Evolutionary conservation across 2,329 filamentous ascomycete genomes (phyloP), one percentile per base, ranked within the genome.

Genomic region (Xylariaceae sp.): DNA sequence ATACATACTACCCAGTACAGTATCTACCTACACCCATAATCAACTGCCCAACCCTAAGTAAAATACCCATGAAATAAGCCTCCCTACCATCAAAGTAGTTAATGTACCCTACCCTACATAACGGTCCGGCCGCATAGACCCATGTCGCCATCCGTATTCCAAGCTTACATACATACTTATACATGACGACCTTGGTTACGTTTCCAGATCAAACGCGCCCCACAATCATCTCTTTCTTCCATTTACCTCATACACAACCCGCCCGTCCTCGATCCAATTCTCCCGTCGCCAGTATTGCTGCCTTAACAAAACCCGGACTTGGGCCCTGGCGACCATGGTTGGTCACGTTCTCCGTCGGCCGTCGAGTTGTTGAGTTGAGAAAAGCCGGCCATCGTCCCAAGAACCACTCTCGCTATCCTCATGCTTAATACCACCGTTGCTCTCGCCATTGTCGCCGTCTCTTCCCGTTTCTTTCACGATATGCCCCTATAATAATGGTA

Each of bases 61-160:
- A n/a, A n/a, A n/a, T n/a, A n/a, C n/a, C n/a, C n/a, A n/a, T n/a
- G n/a, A n/a, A n/a, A n/a, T n/a, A n/a, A n/a, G n/a, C n/a, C n/a
- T n/a, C n/a, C n/a, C n/a, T n/a, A n/a, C n/a, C n/a, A n/a, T n/a
- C n/a, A n/a, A n/a, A n/a, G n/a, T n/a, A n/a, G n/a, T n/a, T n/a
- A n/a, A n/a, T n/a, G n/a, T n/a, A n/a, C n/a, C n/a, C n/a, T 26
- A 26, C 26, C 26, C 26, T 26, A 26, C 26, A 26, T 26, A 26
- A n/a, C n/a, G 26, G 26, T 37, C 56, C 51, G 46, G 56, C 56
- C 51, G 54, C 50, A 39, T 43, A 53, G 29, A 51, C 57, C 54
- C 56, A 57, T 59, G 57, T 59, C 56, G 54, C 42, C 54, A 53
- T 46, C 54, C 57, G 57, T 59, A 59, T 59, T 56, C 51, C 44